Conservation (phyloP, 2,329 filamentous ascomycete species). For the Emmonsia crescens region DNA sequence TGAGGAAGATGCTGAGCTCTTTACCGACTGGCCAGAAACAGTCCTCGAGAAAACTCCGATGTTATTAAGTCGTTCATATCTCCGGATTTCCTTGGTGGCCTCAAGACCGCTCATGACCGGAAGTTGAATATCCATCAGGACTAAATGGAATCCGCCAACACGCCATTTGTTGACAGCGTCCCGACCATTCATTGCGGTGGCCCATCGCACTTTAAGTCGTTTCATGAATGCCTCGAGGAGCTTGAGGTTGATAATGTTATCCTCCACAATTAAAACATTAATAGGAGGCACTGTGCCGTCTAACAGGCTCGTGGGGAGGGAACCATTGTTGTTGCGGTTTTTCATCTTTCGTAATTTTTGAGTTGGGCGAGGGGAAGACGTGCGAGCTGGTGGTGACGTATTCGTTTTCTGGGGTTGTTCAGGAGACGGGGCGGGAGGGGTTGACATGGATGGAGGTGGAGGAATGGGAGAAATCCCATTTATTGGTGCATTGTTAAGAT, state of each 20-base stretch:
- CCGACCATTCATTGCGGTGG: slow-evolving; percentile 89
- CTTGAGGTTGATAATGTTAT: slow-evolving; percentile 94
- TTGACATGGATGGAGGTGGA: slow-evolving; percentile 45
- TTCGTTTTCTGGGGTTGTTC: slow-evolving; percentile 35
- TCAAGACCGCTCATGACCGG: slow-evolving; percentile 94
- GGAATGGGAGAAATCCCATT: slow-evolving; percentile 23
- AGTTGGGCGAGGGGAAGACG: slow-evolving; percentile 38
- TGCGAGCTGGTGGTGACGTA: slow-evolving; percentile 37
- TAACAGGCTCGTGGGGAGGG: slow-evolving; percentile 53
- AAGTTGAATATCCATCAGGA: slow-evolving; percentile 96
- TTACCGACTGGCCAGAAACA: slow-evolving; percentile 40
- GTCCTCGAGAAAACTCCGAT: slow-evolving; percentile 82
- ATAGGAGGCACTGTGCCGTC: slow-evolving; percentile 85
- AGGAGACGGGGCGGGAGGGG: slow-evolving; percentile 36
- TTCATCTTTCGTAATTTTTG: slow-evolving; percentile 41
- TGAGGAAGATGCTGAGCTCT: slow-evolving; percentile 27
- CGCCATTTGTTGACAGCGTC: slow-evolving; percentile 93
- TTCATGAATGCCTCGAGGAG: slow-evolving; percentile 94
- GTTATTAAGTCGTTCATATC: slow-evolving; percentile 78
- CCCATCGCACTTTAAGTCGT: slow-evolving; percentile 87
- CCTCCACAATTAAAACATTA: slow-evolving; percentile 94
- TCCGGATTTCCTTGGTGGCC: slow-evolving; percentile 85
- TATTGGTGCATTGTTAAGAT: slow-evolving; percentile 31
- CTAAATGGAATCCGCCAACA: slow-evolving; percentile 82
- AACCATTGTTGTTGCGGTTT: slow-evolving; percentile 32